Evolutionary conservation across 2,329 filamentous ascomycete genomes (phyloP), one percentile per base, ranked within the genome.

Genomic region (Calonectria pteridis): DNA sequence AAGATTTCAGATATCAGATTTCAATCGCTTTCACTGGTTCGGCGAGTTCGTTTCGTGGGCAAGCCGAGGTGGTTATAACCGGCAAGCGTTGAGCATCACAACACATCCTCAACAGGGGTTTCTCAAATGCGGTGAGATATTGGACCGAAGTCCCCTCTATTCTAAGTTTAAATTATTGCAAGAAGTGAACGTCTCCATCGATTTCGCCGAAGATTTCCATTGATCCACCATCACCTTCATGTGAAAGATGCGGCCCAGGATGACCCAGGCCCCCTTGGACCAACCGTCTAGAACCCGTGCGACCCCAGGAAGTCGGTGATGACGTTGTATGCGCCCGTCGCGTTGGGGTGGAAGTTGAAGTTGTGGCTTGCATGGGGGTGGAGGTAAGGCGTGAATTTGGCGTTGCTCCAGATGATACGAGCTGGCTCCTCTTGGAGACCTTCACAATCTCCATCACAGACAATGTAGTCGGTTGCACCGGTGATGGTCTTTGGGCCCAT

Each of bases 341-440:
- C 75, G 26, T 76, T 77, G 31, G 63, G 46, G 18, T 76, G 75
- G 29, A 76, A 76, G 51, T 76, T 76, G 69, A 77, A 67, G 59
- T 77, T 77, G 67, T 77, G 75, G 59, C 75, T 77, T 0, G 75
- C 51, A 58, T 76, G 67, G 7, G 75, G 72, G 69, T 76, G 75
- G 13, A 77, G 62, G 46, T 77, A 76, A 6, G 72, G 69, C 14
- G 58, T 66, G 37, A 74, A 70, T 46, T 77, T 71, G 62, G 75
- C 74, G 37, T 75, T 76, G 18, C 62, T 67, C 72, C 72, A 79
- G 33, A 79, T 73, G 40, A 74, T 73, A 20, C 73, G 66, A 16
- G 77, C 75, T 7, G 77, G 78, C 66, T 78, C 76, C 20, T 80
- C 80, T 55, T 81, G 81, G 53, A 81, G 78, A 62, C 75, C 73